A percentile compares a stretch with the other conserved stretches of the same genome.
Evolutionary conservation across 2,329 filamentous ascomycete species (phyloP).

Genomic region (Myrmaecium sp.): DNA sequence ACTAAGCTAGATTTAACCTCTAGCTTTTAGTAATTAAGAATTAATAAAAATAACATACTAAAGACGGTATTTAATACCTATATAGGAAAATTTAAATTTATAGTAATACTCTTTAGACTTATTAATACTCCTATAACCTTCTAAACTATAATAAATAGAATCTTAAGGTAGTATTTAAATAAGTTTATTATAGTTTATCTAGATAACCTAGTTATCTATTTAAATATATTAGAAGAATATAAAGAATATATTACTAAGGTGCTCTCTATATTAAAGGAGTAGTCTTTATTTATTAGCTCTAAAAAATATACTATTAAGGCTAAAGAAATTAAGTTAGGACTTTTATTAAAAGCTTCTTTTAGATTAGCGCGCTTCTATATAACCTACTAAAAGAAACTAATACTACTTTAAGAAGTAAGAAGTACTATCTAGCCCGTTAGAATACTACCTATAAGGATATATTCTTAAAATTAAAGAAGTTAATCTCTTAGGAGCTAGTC

Average conservation of each 20-base stretch:
- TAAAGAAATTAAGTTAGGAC: conserved; percentile 3
- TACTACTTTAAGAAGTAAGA: too few species aligned
- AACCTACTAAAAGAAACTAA: too few species aligned
- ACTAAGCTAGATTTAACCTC: conserved; percentile 6
- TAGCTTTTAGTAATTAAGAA: conserved; percentile 6
- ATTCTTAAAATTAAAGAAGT: too few species aligned
- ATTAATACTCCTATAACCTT: conserved; percentile 6
- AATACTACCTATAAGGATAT: too few species aligned
- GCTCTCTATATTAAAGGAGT: conserved; percentile 2
- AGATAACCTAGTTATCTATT: conserved; percentile 8
- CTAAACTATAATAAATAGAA: conserved; percentile 7
- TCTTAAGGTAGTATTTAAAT: conserved; percentile 5
- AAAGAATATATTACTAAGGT: conserved; percentile 3
- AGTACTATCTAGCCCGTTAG: too few species aligned
- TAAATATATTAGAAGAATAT: conserved; percentile 4
- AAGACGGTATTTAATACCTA: conserved; percentile 6
- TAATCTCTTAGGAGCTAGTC: too few species aligned
- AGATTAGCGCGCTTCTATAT: too few species aligned
- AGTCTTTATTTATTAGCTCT: conserved; percentile 4
- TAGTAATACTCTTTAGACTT: conserved; percentile 7
- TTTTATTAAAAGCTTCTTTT: too few species aligned
- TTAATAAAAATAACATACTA: conserved; percentile 5
- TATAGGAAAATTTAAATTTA: conserved; percentile 6
- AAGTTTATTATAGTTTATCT: conserved; percentile 7
- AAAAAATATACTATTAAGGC: conserved; percentile 5